Evolutionary conservation across 1,284 basidiomycete genomes (phyloP), one percentile per base, ranked within the genome.

Genomic region (Ceratobasidium sp.): DNA sequence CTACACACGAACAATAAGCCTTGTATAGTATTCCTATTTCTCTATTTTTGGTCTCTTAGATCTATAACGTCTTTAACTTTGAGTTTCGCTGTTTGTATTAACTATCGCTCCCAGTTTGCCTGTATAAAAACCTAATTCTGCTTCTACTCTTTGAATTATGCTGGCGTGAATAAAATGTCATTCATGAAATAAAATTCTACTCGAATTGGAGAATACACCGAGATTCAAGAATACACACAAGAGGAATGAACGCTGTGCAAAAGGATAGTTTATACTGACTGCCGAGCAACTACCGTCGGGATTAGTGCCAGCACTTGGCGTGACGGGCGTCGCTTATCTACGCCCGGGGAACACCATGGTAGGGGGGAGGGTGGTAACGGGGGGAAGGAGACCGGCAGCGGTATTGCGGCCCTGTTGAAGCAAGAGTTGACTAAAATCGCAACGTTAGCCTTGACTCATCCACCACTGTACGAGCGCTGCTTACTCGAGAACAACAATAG

Each of bases 401-500:
- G 87, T 82, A 75, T 83, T 84, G 69, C 95, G 87, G 20, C 93
- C 84, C 74, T 93, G 91, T 80, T 98, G 95, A 71, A 92, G 87
- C 52, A 97, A 84, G 70, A 96, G 81, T 75, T 90, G 86, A 78
- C 82, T 83, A 74, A 40, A 5, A 56, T 17, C 29, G 34, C 22
- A 25, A 20, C 42, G 31, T 69, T 34, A 60, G 68, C 31, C 20
- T 12, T 22, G 42, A 38, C 20, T 20, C 29, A 31, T 15, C 5
- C 4, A 35, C 25, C 25, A 47, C 2, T 17, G 20, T 31, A 55
- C 13, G 29, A 69, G 25, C 3, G 20, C 12, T 3, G 80, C 81
- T 74, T 70, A 83, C 82, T 99, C 97, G 90, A 99, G 95, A 75
- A 98, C 84, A 71, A 97, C 96, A 50, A 99, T 83, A 22, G 92